Evolutionary conservation across 1,284 basidiomycete species (phyloP), one percentile per base, ranked within the genome.

Genomic region (Pisolithus thermaeus): DNA sequence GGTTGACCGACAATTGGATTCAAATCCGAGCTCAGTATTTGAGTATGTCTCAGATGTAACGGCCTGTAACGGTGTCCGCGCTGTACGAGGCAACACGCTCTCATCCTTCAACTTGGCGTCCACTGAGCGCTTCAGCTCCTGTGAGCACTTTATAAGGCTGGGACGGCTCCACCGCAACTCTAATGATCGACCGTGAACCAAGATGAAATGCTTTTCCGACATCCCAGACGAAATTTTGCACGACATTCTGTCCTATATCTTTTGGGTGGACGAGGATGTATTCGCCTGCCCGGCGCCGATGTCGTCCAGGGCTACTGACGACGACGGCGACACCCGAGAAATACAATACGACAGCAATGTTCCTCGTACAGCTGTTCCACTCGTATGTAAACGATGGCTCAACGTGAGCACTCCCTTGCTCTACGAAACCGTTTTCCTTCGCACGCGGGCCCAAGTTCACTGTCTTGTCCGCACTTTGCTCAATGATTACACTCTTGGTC

Each of bases 401-500:
- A 46, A 36, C 30, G 44, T 46, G 18, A 35, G 44, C 44, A 46
- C 44, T 11, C 44, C 44, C 3, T 30, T 46, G n/a, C 20, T 46
- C 44, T 46, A 46, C 44, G 30, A 46, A 18, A 35, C 44, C 44
- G n/a, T 46, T n/a, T n/a, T 46, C 44, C 44, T 46, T 18, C 44
- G 44, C 16, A 35, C 44, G 20, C 30, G 44, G 20, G 30, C 18
- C 11, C 44, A 36, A 30, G 32, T 16, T 9, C 30, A 16, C 9
- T 36, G 30, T 23, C 30, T 46, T 4, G 30, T 30, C 20, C 44
- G 28, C 18, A 46, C 44, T 3, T 18, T 46, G 16, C 30, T 46
- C 30, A 36, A n/a, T 14, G 44, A 46, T 30, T 36, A 46, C 23
- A 46, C 44, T 11, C 28, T 46, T 30, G 44, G 44, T n/a, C 44